Evolutionary conservation across 106 monocot species (phyloP).

Genomic region (Agapanthus africanus): DNA sequence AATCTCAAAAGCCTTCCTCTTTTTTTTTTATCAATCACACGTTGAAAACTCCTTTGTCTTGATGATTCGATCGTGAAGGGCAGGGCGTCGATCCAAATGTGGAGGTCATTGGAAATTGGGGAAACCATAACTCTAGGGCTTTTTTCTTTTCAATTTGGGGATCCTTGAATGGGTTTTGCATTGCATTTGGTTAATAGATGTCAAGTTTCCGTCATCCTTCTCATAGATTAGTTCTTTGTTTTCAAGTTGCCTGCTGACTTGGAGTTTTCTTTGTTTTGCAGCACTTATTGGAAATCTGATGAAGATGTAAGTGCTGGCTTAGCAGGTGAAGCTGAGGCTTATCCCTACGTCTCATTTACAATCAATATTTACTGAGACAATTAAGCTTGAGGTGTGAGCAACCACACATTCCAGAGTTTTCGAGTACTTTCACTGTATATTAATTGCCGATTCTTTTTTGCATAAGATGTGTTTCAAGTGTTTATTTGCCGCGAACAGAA

Average conservation of each 20-base stretch:
- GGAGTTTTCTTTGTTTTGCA: conserved; percentile 15
- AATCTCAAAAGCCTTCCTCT: too few relatives aligned
- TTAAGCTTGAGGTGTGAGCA: background rate
- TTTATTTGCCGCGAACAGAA: background rate
- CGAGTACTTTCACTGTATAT: conserved; percentile 15
- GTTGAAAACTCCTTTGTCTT: too few relatives aligned
- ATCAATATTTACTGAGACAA: conserved; percentile 57
- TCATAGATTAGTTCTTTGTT: background rate
- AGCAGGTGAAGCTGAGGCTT: conserved; percentile 63
- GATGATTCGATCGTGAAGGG: too few relatives aligned
- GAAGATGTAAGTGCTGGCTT: conserved; percentile 67
- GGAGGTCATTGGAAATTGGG: too few relatives aligned
- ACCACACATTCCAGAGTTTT: conserved; percentile 1
- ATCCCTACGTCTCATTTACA: conserved; percentile 95
- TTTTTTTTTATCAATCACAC: too few relatives aligned
- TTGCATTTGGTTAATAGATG: too few relatives aligned
- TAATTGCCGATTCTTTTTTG: conserved; percentile 12
- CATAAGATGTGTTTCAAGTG: background rate
- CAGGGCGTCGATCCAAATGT: too few relatives aligned
- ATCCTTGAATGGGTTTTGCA: too few relatives aligned
- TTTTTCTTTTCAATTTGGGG: background rate
- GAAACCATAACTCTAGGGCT: too few relatives aligned
- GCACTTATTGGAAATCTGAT: conserved; percentile 77
- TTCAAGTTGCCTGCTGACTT: background rate
- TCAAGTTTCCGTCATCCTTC: too few relatives aligned